Evolutionary conservation across 2,329 filamentous ascomycete genomes (phyloP).

Genomic region (Trichoderma polysporum): DNA sequence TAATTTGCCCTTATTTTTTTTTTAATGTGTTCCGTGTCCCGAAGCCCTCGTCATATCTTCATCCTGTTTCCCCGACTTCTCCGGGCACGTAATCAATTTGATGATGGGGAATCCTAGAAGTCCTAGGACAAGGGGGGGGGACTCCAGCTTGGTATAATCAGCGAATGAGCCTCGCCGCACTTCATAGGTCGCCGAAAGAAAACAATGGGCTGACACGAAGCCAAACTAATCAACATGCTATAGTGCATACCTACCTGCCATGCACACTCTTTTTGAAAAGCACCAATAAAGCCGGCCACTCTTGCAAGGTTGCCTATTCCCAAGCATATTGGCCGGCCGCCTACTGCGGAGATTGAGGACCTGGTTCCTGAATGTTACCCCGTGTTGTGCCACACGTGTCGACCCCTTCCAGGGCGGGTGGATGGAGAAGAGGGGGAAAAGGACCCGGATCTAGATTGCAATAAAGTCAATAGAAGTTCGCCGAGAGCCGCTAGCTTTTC

Average conservation of each 20-base stretch:
- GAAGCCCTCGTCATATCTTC: neutral
- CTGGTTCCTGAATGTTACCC: constrained; percentile 5
- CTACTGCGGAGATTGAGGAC: neutral
- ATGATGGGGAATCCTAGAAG: neutral
- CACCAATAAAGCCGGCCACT: neutral
- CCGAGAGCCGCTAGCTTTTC: neutral
- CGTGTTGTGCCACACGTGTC: neutral
- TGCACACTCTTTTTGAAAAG: neutral
- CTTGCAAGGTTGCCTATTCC: neutral
- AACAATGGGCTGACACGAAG: neutral
- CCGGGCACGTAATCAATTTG: neutral
- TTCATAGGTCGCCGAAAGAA: neutral
- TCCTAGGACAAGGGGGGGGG: neutral
- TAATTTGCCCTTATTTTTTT: neutral
- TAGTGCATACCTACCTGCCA: neutral
- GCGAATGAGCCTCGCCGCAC: neutral
- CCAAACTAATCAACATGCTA: too few species aligned
- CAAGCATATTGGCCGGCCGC: neutral
- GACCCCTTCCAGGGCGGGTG: too few species aligned
- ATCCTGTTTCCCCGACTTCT: neutral
- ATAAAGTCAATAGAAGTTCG: neutral
- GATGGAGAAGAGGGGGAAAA: neutral
- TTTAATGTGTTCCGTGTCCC: neutral
- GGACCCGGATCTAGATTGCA: neutral
- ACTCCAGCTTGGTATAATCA: neutral